Base-by-base conservation (phyloP, 23 red algal species). In the Gracilaria gracilis region DNA sequence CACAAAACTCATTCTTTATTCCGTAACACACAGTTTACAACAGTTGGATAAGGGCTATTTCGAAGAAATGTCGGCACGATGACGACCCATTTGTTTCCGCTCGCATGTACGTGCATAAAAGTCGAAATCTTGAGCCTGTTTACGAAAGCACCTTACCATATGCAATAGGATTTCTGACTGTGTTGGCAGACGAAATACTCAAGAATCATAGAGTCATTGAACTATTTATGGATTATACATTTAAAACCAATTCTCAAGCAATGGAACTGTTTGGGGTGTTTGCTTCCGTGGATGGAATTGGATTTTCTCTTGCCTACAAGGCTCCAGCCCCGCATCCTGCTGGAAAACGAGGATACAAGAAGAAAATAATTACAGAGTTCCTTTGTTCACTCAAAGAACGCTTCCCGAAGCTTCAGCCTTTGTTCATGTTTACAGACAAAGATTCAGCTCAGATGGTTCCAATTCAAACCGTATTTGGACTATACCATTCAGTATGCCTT, bases 201-300 rank as follows among this genome's bases (percentile, higher is more conserved):
- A 19, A 74, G 21, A 49, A 37, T 4, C 69, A 74, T 29, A 74
- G 21, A 17, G 21, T 74, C 21, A 23, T 74, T 36, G 69, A 74
- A 74, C 37, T 40, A 74, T 74, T 33, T 24, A 74, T 74, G 17
- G 69, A 74, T 74, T 74, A 9, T 5, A 74, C 69, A 49, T 74
- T 15, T 49, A 74, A 74, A 23, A 74, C 69, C 14, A 74, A 74
- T 74, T 13, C 69, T 14, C 42, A 40, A 74, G 8, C 69, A 34
- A 46, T 17, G 69, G 25, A 74, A 74, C 25, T 74, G 21, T 74
- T 74, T 74, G 13, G 9, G 3, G 29, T 74, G 15, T 11, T 74
- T 21, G 69, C 37, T 13, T 40, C 69, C 8, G 29, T 34, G 4
- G 20, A 46, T 23, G 69, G 69, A 4, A 49, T 49, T 34, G 69